Conservation (phyloP, 192 early-diverging fungal genomes). For the Mortierella antarctica region DNA sequence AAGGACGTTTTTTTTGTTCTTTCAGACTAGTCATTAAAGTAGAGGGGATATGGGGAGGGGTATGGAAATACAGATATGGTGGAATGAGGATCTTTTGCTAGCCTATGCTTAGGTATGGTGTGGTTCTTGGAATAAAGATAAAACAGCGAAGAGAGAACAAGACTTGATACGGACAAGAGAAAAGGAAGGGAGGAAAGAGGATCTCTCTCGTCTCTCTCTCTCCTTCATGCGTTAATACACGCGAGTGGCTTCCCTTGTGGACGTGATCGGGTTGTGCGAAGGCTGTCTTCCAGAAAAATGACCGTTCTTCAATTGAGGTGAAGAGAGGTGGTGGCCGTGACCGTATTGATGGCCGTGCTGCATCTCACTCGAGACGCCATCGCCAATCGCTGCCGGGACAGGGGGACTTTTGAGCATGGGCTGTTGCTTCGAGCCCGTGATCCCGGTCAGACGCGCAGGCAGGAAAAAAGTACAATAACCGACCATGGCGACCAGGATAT, state of each 20-base stretch:
- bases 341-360: neutral
- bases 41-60: too few relatives aligned
- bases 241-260: slow-evolving; percentile 39
- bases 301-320: neutral
- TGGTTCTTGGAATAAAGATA: too few relatives aligned
- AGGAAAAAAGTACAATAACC: slow-evolving; percentile 58
- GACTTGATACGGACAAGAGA: too few relatives aligned
- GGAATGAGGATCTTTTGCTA: too few relatives aligned
- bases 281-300: slow-evolving; percentile 21
- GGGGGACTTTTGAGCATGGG: slow-evolving; percentile 45
- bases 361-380: slow-evolving; percentile 24
- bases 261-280: slow-evolving; percentile 43
- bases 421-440: slow-evolving; percentile 34
- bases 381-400: slow-evolving; percentile 34
- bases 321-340: slow-evolving; percentile 5
- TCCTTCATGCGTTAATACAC: slow-evolving; percentile 14
- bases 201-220: too few relatives aligned
- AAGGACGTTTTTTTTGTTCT: too few relatives aligned
- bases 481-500: slow-evolving; percentile 56
- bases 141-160: too few relatives aligned
- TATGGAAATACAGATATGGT: too few relatives aligned
- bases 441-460: slow-evolving; percentile 34
- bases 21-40: too few relatives aligned
- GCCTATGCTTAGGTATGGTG: too few relatives aligned
- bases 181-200: too few relatives aligned